Evolutionary conservation across 2,329 filamentous ascomycete species (phyloP), one percentile per base, ranked within the genome.

Genomic region (Stemphylium beticola): DNA sequence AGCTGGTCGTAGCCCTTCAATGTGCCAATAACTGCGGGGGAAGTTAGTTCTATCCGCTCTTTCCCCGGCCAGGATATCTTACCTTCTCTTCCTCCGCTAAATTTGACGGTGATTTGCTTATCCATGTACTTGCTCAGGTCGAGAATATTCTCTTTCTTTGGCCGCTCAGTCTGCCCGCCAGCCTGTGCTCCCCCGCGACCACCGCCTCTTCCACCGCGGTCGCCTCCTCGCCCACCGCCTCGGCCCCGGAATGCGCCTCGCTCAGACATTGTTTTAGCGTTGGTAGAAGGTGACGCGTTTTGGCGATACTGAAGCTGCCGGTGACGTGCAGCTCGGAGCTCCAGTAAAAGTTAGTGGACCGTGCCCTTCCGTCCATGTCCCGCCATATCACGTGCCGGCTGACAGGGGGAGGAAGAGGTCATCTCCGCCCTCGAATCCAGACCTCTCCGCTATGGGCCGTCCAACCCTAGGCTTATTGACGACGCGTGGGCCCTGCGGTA

Each of bases 121-220:
- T 99, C 92, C 89, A 96, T 92, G 78, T 98, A 99, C 80, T 96
- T 96, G 74, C 83, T 87, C 69, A 99, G 78, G 73, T 99, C 93
- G 49, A 99, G 85, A 69, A 99, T 99, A 76, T 97, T 98, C 79
- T 99, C 95, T 83, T 98, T 98, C 86, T 96, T 97, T 57, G 92
- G 91, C 68, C 88, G 86, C 78, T 96, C 91, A 8, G 62, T 57
- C 54, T 61, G 62, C 14, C 55, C 68, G 49, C 64, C 67, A 32
- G 62, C 65, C 18, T 71, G 68, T 22, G 76, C 76, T 14, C 74
- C 69, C 26, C 79, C 76, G 40, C 77, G 72, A 20, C 69, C 69
- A 20, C 79, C 77, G 45, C 78, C 77, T 8, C 75, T 68, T 15
- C 76, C 68, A n/a, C 83, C 71, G 14, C 77, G 70, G 44, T 74